Evolutionary conservation across 352 stramenopile species (phyloP), one percentile per base, ranked within the genome.

Genomic region (Aphanomyces stellatus): DNA sequence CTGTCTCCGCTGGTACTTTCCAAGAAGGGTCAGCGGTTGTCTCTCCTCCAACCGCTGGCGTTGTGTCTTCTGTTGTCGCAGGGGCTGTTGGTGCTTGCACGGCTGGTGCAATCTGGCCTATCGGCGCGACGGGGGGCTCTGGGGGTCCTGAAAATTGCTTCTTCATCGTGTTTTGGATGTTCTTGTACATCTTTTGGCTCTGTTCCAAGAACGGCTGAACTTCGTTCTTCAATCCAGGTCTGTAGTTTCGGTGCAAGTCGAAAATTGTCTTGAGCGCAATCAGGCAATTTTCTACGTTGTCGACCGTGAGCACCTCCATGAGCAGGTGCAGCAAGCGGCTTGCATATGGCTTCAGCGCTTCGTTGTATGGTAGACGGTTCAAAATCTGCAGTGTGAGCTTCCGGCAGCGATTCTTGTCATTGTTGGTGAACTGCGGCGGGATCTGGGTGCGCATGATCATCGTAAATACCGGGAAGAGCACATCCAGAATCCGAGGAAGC

Each of bases 241-340:
- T 85, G 75, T 98, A 99, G 69, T 96, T 97, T 67, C 98, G 98
- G 76, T 98, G 95, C 62, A 99, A 74, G 64, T 98, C 94, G 72
- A 99, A 99, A 34, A 99, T 90, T 66, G 97, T 98, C 66, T 95
- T 88, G 46, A 98, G 76, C 62, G 89, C 92, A 60, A 98, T 78
- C 19, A 99, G 78, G 27, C 91, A 91, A 77, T 99, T 99, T 42
- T 98, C 95, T 75, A 99, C 96, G 72, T 98, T 98, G 74, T 99
- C 97, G 35, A 88, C 78, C 42, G 90, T 84, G 49, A 99, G 74
- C 35, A 98, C 92, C 62, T 96, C 83, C 72, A 99, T 96, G 24
- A 95, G 81, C 55, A 98, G 69, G 28, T 90, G 85, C 46, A 99
- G 77, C 53, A 99, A 78, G 70, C 96, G 80, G 41, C 83, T 72